A percentile compares a stretch with the other conserved stretches of the same genome.
phyloP scores from a whole-genome alignment of 768 basidiomycete species.

The Termitomyces sp. region DNA sequence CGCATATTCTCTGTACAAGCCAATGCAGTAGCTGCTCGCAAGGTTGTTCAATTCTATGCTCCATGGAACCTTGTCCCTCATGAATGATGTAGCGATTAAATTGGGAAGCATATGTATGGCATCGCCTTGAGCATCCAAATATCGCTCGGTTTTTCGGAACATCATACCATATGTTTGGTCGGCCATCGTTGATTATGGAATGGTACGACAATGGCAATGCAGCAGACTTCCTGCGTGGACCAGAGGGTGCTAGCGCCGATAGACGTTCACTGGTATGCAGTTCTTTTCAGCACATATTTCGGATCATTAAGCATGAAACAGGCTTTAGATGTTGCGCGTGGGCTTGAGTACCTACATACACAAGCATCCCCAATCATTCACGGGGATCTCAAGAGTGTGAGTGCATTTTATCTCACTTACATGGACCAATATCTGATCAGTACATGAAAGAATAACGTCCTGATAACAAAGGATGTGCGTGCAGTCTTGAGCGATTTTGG shows the following conservation, averaged over 20 bases:
- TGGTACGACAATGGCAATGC: constrained; percentile 47
- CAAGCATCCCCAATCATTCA: constrained; percentile 28
- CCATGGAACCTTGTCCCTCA: not conserved
- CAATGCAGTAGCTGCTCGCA: constrained; percentile 28
- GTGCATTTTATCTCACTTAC: not conserved
- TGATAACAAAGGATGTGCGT: constrained; percentile 33
- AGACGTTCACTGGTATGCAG: not conserved
- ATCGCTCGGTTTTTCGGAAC: constrained; percentile 43
- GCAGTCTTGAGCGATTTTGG: constrained; percentile 43
- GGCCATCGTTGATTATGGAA: constrained; percentile 35
- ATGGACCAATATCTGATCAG: not conserved
- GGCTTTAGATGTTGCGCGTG: constrained; percentile 38
- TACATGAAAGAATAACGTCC: constrained; percentile 34
- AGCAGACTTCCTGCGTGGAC: constrained; percentile 30
- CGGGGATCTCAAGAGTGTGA: constrained; percentile 24
- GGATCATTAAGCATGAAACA: constrained; percentile 8
- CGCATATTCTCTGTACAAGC: constrained; percentile 26
- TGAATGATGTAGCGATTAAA: constrained; percentile 30
- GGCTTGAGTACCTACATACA: constrained; percentile 37
- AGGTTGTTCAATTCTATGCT: constrained; percentile 15
- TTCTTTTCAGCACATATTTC: not conserved
- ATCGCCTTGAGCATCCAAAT: constrained; percentile 40
- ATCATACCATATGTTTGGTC: constrained; percentile 30
- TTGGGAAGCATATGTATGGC: constrained; percentile 41
- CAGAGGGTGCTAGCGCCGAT: constrained; percentile 2